Percentiles rank a stretch among this genome's conserved stretches.
Evolutionary conservation across 2,329 filamentous ascomycete genomes (phyloP).

Genomic region (Venturia asperata): DNA sequence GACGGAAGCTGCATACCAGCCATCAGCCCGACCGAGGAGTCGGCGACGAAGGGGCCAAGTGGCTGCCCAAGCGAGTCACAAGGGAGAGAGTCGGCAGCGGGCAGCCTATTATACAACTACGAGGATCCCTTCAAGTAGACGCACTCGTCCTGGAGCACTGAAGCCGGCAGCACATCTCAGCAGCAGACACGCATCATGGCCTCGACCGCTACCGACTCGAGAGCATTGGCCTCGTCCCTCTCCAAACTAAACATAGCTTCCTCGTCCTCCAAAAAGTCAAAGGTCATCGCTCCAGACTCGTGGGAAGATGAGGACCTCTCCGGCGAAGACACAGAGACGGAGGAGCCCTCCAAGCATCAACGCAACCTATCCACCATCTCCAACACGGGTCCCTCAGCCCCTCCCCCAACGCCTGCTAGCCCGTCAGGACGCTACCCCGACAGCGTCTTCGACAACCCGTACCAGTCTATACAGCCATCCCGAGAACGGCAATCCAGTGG

Average conservation of each 20-base stretch:
- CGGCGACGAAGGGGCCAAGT: background rate
- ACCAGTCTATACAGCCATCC: slow-evolving; percentile 12
- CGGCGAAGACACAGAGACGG: slow-evolving; percentile 28
- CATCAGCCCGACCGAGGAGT: background rate
- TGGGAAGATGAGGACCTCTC: slow-evolving; percentile 67
- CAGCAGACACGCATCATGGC: background rate
- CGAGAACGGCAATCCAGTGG: slow-evolving; percentile 8
- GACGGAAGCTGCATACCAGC: background rate
- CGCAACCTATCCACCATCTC: slow-evolving; percentile 50
- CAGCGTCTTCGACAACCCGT: slow-evolving; percentile 19
- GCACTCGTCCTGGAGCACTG: background rate
- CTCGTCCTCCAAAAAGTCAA: slow-evolving; percentile 1
- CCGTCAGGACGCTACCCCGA: slow-evolving; percentile 22
- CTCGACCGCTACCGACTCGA: background rate
- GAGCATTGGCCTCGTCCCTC: slow-evolving; percentile 23
- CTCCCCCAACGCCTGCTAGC: slow-evolving; percentile 20
- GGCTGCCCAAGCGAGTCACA: slow-evolving; percentile 2
- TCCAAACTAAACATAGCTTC: slow-evolving; percentile 20
- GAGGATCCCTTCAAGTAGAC: background rate
- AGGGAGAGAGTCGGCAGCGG: background rate
- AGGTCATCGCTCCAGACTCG: slow-evolving; percentile 45
- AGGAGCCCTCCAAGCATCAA: slow-evolving; percentile 25
- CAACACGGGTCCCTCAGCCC: slow-evolving; percentile 41
- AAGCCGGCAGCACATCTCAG: background rate
- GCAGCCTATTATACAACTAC: background rate